A percentile compares a stretch with the other conserved stretches of the same genome.
Evolutionary conservation across 768 basidiomycete species (phyloP).

Genomic region (Lanmaoa pseudosensibilis): DNA sequence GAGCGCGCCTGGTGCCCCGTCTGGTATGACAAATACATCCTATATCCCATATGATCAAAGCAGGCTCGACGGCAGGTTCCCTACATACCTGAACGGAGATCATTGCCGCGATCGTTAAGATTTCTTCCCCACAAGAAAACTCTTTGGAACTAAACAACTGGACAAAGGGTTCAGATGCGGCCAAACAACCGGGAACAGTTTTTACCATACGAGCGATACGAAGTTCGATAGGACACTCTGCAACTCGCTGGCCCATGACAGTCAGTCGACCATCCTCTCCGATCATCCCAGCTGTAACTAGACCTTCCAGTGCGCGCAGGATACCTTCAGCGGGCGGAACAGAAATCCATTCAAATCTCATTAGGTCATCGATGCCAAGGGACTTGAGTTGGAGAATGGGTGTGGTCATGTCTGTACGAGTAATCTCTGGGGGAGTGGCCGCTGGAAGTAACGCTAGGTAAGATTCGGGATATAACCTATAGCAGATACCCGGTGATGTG

Average conservation of each 20-base stretch:
- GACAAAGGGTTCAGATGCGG: conserved; percentile 1
- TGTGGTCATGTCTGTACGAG: conserved; percentile 85
- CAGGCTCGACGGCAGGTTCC: conserved; percentile 1
- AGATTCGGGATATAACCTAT: conserved; percentile 79
- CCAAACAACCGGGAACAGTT: conserved; percentile 2
- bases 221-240: conserved; percentile 93
- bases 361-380: conserved; percentile 90
- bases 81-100: conserved; percentile 77
- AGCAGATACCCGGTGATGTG: conserved; percentile 89
- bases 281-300: conserved; percentile 80
- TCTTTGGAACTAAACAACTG: conserved; percentile 87
- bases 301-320: conserved; percentile 79
- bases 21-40: conserved; percentile 90
- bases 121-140: conserved; percentile 90
- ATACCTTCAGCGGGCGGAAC: conserved; percentile 85
- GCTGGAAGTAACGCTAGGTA: conserved; percentile 58
- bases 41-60: conserved; percentile 30
- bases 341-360: conserved; percentile 96
- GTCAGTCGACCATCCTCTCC: conserved; percentile 79
- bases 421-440: conserved; percentile 86
- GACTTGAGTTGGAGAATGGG: conserved; percentile 93
- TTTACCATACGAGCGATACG: conserved; percentile 91
- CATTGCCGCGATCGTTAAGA: conserved; percentile 95
- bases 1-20: conserved; percentile 79
- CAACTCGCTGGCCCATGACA: conserved; percentile 77